Evolutionary conservation across 306 rosid species (phyloP).

Genomic region (Spatholobus suberectus): DNA sequence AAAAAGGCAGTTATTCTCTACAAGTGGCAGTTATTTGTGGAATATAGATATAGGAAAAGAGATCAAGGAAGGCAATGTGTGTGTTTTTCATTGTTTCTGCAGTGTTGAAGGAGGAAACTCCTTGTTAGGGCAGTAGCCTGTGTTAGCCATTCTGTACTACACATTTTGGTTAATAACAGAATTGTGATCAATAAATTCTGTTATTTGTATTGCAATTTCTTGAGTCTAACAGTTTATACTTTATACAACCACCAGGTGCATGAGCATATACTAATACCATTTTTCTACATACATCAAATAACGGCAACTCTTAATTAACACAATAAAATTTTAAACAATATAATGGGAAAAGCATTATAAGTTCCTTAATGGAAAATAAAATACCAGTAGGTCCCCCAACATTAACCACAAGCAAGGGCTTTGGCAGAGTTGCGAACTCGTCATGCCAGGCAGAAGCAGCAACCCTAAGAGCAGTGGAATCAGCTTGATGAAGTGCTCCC

Average conservation of each 20-base stretch:
- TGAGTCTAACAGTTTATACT: background rate
- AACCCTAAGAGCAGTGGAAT: slow-evolving; percentile 68
- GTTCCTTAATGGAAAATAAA: slow-evolving; percentile 28
- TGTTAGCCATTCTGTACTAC: too few species aligned
- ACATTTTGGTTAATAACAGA: too few species aligned
- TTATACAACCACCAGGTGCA: slow-evolving; percentile 13
- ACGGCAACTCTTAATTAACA: background rate
- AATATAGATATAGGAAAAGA: too few species aligned
- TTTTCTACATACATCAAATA: slow-evolving; percentile 7
- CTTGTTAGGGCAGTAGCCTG: too few species aligned
- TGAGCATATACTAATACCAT: background rate
- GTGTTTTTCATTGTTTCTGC: too few species aligned
- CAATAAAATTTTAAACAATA: background rate
- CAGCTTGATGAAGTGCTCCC: slow-evolving; percentile 97
- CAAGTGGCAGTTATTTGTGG: too few species aligned
- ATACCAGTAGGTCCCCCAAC: slow-evolving; percentile 89
- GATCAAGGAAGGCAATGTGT: too few species aligned
- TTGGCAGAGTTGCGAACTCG: slow-evolving; percentile 72
- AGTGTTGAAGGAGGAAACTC: too few species aligned
- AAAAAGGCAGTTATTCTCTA: too few species aligned
- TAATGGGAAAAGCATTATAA: slow-evolving; percentile 14
- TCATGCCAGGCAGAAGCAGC: slow-evolving; percentile 87
- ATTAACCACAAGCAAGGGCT: slow-evolving; percentile 90
- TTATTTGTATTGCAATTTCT: too few species aligned
- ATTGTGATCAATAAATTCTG: too few species aligned